These are phyloP conservation scores for Skeletonema costatum DNA, from an alignment of 108 stramenopile genomes.

Conservation along the genomic window DNA sequence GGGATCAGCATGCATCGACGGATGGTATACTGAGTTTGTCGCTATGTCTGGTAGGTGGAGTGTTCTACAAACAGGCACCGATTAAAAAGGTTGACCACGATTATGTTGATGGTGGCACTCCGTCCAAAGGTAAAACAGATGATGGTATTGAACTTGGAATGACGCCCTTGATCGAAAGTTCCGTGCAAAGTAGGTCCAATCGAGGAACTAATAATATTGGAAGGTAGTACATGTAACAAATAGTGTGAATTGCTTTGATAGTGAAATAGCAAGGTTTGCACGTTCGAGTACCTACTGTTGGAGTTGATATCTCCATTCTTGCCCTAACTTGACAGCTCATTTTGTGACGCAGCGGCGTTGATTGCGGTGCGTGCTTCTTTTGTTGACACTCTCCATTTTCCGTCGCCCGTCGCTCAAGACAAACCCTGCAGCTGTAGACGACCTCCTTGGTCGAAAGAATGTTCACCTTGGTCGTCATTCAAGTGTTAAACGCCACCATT, in stretches of 20 bases:
- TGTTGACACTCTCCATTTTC: no score
- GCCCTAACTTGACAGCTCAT: no score
- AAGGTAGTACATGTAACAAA: neutral
- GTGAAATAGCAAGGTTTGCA: no score
- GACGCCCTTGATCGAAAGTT: conserved; percentile 21
- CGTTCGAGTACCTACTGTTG: no score
- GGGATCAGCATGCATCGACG: conserved; percentile 91
- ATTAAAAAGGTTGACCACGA: conserved; percentile 45
- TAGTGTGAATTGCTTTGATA: no score
- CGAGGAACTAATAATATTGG: neutral
- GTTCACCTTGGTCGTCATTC: neutral
- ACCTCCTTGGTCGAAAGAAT: neutral
- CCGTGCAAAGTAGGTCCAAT: neutral
- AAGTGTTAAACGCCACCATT: neutral
- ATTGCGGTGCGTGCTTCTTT: no score
- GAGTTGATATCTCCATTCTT: no score
- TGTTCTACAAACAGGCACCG: conserved; percentile 87
- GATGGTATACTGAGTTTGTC: conserved; percentile 74
- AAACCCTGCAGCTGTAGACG: neutral
- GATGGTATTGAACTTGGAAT: conserved; percentile 4
- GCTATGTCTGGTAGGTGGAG: conserved; percentile 86
- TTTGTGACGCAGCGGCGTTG: no score
- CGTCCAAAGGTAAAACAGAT: neutral
- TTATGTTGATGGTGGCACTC: neutral
- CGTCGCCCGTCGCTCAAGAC: no score